Base-by-base conservation (phyloP, 208 protist species). In the Herpetomonas samuelpessoai region DNA sequence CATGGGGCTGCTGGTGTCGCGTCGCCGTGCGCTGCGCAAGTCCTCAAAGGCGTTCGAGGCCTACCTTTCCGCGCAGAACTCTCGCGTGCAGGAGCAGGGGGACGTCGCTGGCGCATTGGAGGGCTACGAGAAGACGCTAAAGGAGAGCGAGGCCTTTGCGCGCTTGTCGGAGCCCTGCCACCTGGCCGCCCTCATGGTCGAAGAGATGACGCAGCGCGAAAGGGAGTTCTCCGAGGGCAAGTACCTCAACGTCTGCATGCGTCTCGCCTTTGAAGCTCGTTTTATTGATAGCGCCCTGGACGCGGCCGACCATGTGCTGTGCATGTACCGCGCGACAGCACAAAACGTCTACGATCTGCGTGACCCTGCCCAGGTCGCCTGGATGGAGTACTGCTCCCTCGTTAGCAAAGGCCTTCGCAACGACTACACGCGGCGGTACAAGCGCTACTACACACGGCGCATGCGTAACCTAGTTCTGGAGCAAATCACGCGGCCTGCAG, bases 281-380 rank as follows among this genome's bases (percentile, higher is more conserved):
- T 78, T 81, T 54, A 75, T 89, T n/a, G 77, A 88, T 21, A 63
- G 79, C 16, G 83, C 75, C 28, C 52, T 92, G 45, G 82, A 92
- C 47, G 73, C 84, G 3, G 73, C 89, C 44, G 88, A 92, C 51
- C 55, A 81, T 26, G 71, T 92, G 6, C 54, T 87, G 12, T 78
- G 69, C 24, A 63, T 88, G 28, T 88, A 85, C 39, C 54, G 56
- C 45, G 74, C 65, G 41, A 48, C 73, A 1, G 72, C 57, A 27
- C 63, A 57, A 18, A 45, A 66, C 4, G 62, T 69, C 16, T 65
- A 62, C 22, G 65, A 74, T 49, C 75, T 66, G 28, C 71, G 24
- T 1, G 48, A 68, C 30, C 47, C 35, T 25, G 73, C 46, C 35
- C 67, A 75, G 12, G 54, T 35, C n/a, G 49, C 10, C 10, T 41